Evolutionary conservation across 257 asterid genomes (phyloP).

Genomic region (Penstemon davidsonii): DNA sequence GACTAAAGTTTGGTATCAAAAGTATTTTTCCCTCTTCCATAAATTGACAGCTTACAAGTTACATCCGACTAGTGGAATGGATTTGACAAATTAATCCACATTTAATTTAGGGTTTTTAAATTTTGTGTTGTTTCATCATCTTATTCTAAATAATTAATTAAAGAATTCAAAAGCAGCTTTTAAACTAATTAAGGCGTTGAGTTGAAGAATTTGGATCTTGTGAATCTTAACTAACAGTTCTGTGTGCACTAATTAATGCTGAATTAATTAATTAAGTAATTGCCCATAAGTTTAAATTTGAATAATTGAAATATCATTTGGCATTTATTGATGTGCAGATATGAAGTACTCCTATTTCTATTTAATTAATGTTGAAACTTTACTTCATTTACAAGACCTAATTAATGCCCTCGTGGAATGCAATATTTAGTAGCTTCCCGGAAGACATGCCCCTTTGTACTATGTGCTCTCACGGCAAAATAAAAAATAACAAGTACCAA

Average conservation of each 20-base stretch:
- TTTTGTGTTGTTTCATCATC: no score
- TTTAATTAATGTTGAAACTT: slow-evolving; percentile 9
- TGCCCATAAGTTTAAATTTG: background rate
- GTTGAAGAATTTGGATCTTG: slow-evolving; percentile 20
- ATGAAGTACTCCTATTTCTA: slow-evolving; percentile 12
- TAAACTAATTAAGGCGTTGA: background rate
- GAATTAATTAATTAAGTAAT: slow-evolving; percentile 9
- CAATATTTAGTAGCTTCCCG: slow-evolving; percentile 45
- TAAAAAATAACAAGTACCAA: slow-evolving; percentile 8
- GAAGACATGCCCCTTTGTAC: slow-evolving; percentile 52
- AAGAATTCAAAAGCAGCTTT: background rate
- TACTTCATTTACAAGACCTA: slow-evolving; percentile 33
- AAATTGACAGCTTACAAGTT: no score
- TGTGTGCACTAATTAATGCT: slow-evolving; percentile 11
- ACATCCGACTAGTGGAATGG: no score
- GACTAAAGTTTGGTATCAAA: no score
- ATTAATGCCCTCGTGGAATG: slow-evolving; percentile 40
- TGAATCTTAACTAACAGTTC: background rate
- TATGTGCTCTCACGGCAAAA: slow-evolving; percentile 20
- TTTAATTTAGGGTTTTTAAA: no score
- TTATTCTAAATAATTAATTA: background rate
- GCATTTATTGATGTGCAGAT: slow-evolving; percentile 32
- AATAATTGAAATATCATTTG: slow-evolving; percentile 15
- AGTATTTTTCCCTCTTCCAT: no score
- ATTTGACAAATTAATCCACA: no score